Base-by-base conservation (phyloP, 2,329 filamentous ascomycete genomes). In the Botrytis squamosa region DNA sequence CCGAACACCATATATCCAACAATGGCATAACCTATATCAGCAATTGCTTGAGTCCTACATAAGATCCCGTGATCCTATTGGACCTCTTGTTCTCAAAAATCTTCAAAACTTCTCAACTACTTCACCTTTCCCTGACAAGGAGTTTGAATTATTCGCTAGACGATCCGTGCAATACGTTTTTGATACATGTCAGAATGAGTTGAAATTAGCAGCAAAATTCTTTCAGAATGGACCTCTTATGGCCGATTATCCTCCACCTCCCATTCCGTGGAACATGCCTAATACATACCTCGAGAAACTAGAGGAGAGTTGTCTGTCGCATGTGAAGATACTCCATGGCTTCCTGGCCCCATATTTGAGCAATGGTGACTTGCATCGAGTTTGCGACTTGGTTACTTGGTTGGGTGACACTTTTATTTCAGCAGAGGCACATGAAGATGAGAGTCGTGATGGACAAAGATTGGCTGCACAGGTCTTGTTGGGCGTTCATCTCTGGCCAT, bases 41-140 rank as follows among this genome's bases (percentile, higher is more conserved):
- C 89, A 70, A 88, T 86, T 66, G 84, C 88, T 74, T 84, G 87
- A 73, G 85, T 86, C 76, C 81, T 92, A 79, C 65, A 75, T 81
- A 52, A 79, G 77, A 73, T 78, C 76, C 59, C 79, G 80, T 33
- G 64, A 88, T 90, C 52, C 83, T 89, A 69, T 91, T 88, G 16
- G 74, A 12, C 73, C 75, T 42, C 83, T 92, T 16, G 86, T 91
- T 9, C 86, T 86, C 12, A 91, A 90, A 79, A 91, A 90, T 73
- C 81, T 88, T 33, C 80, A 81, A 62, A 86, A 86, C 71, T 86
- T 87, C 74, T 69, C 76, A 25, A 60, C 72, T 42, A 75, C 66
- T 42, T 77, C 79, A 16, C 72, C 75, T 38, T 78, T 79, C 25
- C 76, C 78, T 22, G 78, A 80, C 8, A 77, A 75, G 8, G 79